These are phyloP conservation scores for Eimeria zaria DNA, from an alignment of 169 alveolate genomes.

Conservation along the genomic window DNA sequence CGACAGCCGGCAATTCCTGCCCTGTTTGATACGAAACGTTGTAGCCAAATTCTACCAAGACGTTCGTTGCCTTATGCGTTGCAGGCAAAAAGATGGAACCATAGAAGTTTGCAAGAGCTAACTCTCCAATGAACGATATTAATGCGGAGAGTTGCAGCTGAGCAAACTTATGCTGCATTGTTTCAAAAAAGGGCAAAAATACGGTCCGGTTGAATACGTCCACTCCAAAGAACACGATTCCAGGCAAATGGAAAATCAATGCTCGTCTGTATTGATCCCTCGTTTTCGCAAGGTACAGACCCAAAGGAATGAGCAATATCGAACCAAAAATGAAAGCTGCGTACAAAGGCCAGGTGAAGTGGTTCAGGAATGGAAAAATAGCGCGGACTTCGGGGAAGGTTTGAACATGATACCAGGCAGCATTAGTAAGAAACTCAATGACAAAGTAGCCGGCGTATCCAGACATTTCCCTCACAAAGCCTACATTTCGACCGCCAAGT, in stretches of 20 bases:
- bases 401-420: constrained; percentile 65
- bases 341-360: constrained; percentile 38
- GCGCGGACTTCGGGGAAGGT: constrained; percentile 75
- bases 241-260: constrained; percentile 74
- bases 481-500: constrained; percentile 51
- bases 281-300: constrained; percentile 68
- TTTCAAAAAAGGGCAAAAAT: constrained; percentile 78
- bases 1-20: constrained; percentile 21
- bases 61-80: constrained; percentile 75
- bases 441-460: constrained; percentile 41
- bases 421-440: constrained; percentile 48
- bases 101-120: constrained; percentile 70
- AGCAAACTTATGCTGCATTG: constrained; percentile 75
- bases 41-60: constrained; percentile 71
- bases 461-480: constrained; percentile 65
- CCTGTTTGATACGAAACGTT: constrained; percentile 71
- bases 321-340: constrained; percentile 66
- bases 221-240: constrained; percentile 70
- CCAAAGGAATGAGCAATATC: constrained; percentile 24
- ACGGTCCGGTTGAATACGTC: constrained; percentile 80
- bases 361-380: constrained; percentile 8
- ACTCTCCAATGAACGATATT: constrained; percentile 39
- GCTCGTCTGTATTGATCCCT: constrained; percentile 78
- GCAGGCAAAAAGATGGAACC: constrained; percentile 82
- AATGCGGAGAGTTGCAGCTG: constrained; percentile 49